Evolutionary conservation across 2,329 filamentous ascomycete species (phyloP), one percentile per base, ranked within the genome.

Genomic region (Ceratocystis diversiconidia): DNA sequence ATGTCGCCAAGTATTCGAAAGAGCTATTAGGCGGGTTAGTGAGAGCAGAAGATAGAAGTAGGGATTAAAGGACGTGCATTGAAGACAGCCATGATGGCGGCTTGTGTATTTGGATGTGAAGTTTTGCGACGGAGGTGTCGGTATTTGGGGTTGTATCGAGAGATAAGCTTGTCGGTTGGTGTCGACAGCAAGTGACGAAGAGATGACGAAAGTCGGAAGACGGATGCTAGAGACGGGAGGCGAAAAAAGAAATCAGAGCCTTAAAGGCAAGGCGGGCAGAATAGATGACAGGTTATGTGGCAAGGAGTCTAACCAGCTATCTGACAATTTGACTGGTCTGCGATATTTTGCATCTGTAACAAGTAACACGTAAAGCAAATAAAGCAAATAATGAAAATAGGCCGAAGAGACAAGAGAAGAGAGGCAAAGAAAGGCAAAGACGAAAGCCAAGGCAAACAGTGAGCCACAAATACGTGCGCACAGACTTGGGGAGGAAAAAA

Each of bases 1-100:
- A 92, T 76, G 74, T 97, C 92, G 73, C 84, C 92, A 71, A 90
- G 75, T 72, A 95, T 82, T 72, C 90, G 89, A 76, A 96, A 84
- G 71, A 82, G 69, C 82, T 85, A 61, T 6, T 4, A 28, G 41
- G n/a, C 43, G 36, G 65, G 55, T 59, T 59, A 59, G 62, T 46
- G 62, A 36, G 43, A 22, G 44, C 3, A 19, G 48, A 22, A 25
- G 25, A 28, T 25, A 6, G 25, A 52, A 32, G 10, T 22, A 62
- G 32, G 10, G 28, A 55, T 30, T 8, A 28, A 25, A 55, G 22
- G 46, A 64, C 66, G 19, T 71, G 76, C 76, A 70, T 78, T 77
- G 72, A 75, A 78, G 66, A 74, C 73, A 65, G 73, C 72, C 76
- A 77, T 78, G 69, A 65, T 73, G 71, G 28, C 57, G 28, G 46